Percentiles rank a stretch among this genome's conserved stretches.
Conservation (phyloP, 2,329 filamentous ascomycete species). For the Hypoxylon sp. region DNA sequence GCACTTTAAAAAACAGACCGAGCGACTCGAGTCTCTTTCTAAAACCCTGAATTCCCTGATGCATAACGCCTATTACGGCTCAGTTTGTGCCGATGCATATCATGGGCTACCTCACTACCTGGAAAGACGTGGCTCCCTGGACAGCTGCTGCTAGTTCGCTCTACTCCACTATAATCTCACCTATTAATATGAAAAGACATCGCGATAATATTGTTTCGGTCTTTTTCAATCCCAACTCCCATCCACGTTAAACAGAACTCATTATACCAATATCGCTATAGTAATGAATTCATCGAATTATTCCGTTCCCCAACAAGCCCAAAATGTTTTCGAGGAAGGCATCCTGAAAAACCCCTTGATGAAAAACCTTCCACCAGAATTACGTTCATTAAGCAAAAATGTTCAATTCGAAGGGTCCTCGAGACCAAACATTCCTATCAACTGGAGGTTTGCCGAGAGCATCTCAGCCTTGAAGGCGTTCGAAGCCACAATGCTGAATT, state of each 20-base stretch:
- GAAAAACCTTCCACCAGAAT: constrained; percentile 55
- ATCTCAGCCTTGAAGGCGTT: constrained; percentile 64
- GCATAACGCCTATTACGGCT: too few species aligned
- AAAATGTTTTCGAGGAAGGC: constrained; percentile 56
- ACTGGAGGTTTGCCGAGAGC: constrained; percentile 70
- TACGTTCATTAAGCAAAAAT: constrained; percentile 53
- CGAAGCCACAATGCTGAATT: constrained; percentile 63
- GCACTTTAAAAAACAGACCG: too few species aligned
- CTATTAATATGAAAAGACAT: too few species aligned
- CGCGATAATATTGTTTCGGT: too few species aligned
- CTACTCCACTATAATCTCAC: too few species aligned
- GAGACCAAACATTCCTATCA: constrained; percentile 65
- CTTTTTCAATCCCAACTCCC: too few species aligned
- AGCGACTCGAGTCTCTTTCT: too few species aligned
- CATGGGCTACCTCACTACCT: too few species aligned
- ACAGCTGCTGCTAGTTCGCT: too few species aligned
- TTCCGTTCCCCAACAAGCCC: constrained; percentile 50
- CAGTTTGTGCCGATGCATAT: too few species aligned
- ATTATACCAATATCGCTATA: neutral
- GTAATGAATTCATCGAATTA: constrained; percentile 35
- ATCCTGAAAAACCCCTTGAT: constrained; percentile 61
- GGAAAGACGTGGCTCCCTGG: too few species aligned
- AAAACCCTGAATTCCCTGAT: too few species aligned
- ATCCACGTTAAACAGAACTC: neutral
- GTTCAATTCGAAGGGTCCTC: constrained; percentile 61